Evolutionary conservation across 2,329 filamentous ascomycete genomes (phyloP).

Genomic region (Colletotrichum euphorbiae): DNA sequence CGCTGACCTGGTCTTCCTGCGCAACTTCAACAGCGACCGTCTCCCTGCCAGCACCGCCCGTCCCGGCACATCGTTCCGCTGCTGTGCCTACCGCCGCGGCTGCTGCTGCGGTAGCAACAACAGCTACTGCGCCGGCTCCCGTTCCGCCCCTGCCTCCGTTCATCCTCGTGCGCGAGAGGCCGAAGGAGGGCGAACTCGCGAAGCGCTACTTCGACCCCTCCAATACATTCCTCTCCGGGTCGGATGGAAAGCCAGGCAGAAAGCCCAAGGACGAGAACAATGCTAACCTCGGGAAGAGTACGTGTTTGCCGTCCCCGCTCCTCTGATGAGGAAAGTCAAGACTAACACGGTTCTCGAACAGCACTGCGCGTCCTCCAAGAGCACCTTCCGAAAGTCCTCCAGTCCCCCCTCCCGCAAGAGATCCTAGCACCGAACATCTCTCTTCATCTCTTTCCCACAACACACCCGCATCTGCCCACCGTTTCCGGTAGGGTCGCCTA

Average conservation of each 20-base stretch:
- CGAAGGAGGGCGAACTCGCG: constrained; percentile 12
- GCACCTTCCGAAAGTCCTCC: constrained; percentile 74
- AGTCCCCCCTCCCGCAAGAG: constrained; percentile 76
- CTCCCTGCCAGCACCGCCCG: neutral
- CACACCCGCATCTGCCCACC: constrained; percentile 89
- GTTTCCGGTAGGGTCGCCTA: constrained; percentile 93
- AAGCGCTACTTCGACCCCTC: constrained; percentile 40
- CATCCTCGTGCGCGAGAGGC: constrained; percentile 13
- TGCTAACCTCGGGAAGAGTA: constrained; percentile 73
- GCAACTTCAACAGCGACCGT: neutral
- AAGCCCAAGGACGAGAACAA: constrained; percentile 66
- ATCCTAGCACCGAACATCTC: constrained; percentile 81
- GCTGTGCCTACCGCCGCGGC: constrained; percentile 2
- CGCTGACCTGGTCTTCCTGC: constrained; percentile 26
- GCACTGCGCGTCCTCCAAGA: constrained; percentile 74
- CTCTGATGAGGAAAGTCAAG: neutral
- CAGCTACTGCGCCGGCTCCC: neutral
- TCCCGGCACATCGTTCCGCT: neutral
- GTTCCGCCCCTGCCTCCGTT: neutral
- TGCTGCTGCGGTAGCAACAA: constrained; percentile 1
- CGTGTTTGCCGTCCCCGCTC: constrained; percentile 43
- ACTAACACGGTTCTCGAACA: constrained; percentile 45
- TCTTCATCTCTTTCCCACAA: constrained; percentile 78
- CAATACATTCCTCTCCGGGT: constrained; percentile 20
- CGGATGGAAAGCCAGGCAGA: constrained; percentile 41